phyloP scores from a whole-genome alignment of 164 flowering plant genomes.

The Tetracentron sinense region DNA sequence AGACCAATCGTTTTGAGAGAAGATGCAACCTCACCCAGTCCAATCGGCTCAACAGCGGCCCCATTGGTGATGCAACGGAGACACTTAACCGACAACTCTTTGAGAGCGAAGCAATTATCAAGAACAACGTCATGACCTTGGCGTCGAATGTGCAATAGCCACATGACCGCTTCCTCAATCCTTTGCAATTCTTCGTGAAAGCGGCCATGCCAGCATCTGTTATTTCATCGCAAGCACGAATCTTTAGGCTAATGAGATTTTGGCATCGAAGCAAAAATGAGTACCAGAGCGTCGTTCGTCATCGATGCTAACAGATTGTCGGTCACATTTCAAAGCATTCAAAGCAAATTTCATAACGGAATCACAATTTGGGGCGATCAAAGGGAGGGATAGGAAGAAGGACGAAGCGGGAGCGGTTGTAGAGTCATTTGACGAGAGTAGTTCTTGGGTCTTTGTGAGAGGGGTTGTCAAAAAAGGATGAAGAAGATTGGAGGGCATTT shows the following conservation, averaged over 20 bases:
- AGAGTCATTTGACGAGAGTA: too few relatives aligned
- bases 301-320: slow-evolving; percentile 51
- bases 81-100: slow-evolving; percentile 84
- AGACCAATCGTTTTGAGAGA: slow-evolving; percentile 55
- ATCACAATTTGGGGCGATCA: slow-evolving; percentile 72
- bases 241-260: slow-evolving; percentile 70
- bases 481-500: too few relatives aligned
- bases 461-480: too few relatives aligned
- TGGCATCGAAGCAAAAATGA: slow-evolving; percentile 61
- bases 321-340: slow-evolving; percentile 79
- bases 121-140: slow-evolving; percentile 66
- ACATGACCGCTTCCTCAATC: slow-evolving; percentile 67
- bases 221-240: slow-evolving; percentile 78
- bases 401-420: too few relatives aligned
- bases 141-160: slow-evolving; percentile 80
- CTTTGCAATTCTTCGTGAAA: slow-evolving; percentile 53
- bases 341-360: slow-evolving; percentile 69
- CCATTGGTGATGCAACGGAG: slow-evolving; percentile 59
- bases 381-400: too few relatives aligned
- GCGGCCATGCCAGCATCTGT: slow-evolving; percentile 61
- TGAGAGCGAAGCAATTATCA: slow-evolving; percentile 51
- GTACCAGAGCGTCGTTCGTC: slow-evolving; percentile 66
- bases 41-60: slow-evolving; percentile 42
- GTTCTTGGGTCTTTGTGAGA: too few relatives aligned
- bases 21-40: slow-evolving; percentile 46